Percentiles rank a stretch among this genome's conserved stretches.
Evolutionary conservation across 805 yeast genomes (phyloP).

Genomic region (Starmerella scarabaei): DNA sequence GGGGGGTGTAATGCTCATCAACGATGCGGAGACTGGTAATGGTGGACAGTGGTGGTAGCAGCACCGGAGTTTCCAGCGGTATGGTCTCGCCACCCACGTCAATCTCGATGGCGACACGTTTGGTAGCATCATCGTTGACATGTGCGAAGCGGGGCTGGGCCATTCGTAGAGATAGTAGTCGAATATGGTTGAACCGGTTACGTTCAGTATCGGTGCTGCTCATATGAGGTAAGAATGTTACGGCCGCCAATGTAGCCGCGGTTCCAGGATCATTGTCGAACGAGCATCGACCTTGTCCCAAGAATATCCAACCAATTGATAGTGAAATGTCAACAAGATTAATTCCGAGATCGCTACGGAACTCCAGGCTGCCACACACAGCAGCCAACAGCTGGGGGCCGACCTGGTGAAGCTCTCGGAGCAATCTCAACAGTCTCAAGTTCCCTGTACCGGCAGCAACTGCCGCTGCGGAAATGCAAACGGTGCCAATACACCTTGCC

Average conservation of each 20-base stretch:
- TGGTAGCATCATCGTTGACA: slow-evolving; percentile 53
- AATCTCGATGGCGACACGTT: slow-evolving; percentile 36
- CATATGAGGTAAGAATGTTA: slow-evolving; percentile 32
- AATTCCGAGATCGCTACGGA: slow-evolving; percentile 38
- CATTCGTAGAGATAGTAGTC: slow-evolving; percentile 84
- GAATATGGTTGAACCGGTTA: slow-evolving; percentile 62
- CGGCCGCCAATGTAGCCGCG: slow-evolving; percentile 47
- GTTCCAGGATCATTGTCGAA: slow-evolving; percentile 50
- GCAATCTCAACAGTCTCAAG: slow-evolving; percentile 56
- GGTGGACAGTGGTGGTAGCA: slow-evolving; percentile 9
- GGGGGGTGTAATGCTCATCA: slow-evolving; percentile 6
- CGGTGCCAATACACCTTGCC: slow-evolving; percentile 23
- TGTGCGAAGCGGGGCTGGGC: slow-evolving; percentile 73
- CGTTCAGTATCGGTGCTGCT: slow-evolving; percentile 20
- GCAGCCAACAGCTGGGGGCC: slow-evolving; percentile 8
- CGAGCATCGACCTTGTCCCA: slow-evolving; percentile 89
- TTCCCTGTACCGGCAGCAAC: slow-evolving; percentile 91
- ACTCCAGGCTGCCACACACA: background rate
- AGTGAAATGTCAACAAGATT: slow-evolving; percentile 64
- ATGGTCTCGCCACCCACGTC: slow-evolving; percentile 8
- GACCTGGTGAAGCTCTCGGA: slow-evolving; percentile 42
- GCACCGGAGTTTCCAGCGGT: slow-evolving; percentile 2
- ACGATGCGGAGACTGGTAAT: slow-evolving; percentile 1
- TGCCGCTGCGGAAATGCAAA: slow-evolving; percentile 53
- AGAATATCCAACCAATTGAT: slow-evolving; percentile 74